Percentiles rank a stretch among this genome's conserved stretches.
These are phyloP conservation scores for Agarophyton chilense DNA, from an alignment of 23 red algal genomes.

Conservation along the genomic window DNA sequence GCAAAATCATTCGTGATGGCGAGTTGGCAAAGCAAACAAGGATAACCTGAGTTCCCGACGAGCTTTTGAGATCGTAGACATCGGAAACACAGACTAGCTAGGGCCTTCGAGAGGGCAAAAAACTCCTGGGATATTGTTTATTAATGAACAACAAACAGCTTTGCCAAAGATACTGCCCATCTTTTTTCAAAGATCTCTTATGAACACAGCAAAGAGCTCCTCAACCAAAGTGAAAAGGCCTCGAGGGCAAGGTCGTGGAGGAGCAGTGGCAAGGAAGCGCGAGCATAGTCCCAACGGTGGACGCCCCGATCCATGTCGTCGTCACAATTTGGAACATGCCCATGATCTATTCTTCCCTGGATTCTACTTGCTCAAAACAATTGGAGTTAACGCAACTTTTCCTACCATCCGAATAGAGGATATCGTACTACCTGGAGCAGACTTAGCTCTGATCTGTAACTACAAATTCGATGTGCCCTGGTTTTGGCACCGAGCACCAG, in stretches of 20 bases:
- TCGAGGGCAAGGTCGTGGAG: background rate
- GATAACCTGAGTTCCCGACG: no score
- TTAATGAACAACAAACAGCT: no score
- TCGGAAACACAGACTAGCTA: no score
- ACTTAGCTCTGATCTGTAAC: constrained; percentile 42
- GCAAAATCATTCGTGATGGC: no score
- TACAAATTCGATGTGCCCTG: constrained; percentile 64
- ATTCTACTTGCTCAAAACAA: background rate
- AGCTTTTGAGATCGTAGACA: no score
- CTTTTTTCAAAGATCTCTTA: no score
- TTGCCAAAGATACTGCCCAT: no score
- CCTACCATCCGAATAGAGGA: constrained; percentile 11
- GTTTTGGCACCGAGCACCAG: constrained; percentile 40
- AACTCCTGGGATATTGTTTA: no score
- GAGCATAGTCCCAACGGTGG: background rate
- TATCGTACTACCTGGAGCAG: constrained; percentile 35
- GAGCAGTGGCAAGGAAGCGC: background rate
- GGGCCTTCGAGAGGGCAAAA: no score
- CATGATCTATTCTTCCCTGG: background rate
- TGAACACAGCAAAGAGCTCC: background rate
- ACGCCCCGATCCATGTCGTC: background rate
- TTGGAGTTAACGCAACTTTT: background rate
- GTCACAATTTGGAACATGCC: background rate
- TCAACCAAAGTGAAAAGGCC: background rate
- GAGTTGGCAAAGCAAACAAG: no score